A percentile compares a stretch with the other conserved stretches of the same genome.
phyloP scores from a whole-genome alignment of 192 early-diverging fungal species.

The Pecoramyces ruminantium region DNA sequence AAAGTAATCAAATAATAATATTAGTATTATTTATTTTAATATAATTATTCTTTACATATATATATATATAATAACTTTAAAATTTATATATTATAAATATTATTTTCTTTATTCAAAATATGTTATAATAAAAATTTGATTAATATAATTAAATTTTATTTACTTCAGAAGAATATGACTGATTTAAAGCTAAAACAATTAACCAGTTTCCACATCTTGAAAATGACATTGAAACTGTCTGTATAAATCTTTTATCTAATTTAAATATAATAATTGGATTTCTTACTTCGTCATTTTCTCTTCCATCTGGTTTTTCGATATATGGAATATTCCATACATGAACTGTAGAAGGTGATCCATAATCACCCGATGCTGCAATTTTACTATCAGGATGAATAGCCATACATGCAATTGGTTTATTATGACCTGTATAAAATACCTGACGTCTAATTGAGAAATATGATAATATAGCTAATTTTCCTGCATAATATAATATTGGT shows the following conservation, averaged over 20 bases:
- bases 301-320: neutral
- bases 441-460: neutral
- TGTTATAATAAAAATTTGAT: too few species aligned
- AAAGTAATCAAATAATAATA: too few species aligned
- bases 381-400: neutral
- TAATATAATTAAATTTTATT: neutral
- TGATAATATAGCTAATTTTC: neutral
- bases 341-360: neutral
- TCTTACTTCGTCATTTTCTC: neutral
- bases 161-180: neutral
- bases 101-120: too few species aligned
- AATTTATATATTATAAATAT: too few species aligned
- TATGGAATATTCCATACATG: neutral
- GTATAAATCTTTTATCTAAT: neutral
- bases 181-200: neutral
- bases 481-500: neutral
- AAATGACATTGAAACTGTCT: neutral
- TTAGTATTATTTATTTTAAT: too few species aligned
- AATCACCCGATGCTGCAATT: neutral
- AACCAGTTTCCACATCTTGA: neutral
- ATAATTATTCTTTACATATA: too few species aligned
- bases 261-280: neutral
- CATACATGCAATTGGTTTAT: neutral
- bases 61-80: too few species aligned
- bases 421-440: neutral